phyloP scores from a whole-genome alignment of 768 basidiomycete genomes.

The Suillus plorans region DNA sequence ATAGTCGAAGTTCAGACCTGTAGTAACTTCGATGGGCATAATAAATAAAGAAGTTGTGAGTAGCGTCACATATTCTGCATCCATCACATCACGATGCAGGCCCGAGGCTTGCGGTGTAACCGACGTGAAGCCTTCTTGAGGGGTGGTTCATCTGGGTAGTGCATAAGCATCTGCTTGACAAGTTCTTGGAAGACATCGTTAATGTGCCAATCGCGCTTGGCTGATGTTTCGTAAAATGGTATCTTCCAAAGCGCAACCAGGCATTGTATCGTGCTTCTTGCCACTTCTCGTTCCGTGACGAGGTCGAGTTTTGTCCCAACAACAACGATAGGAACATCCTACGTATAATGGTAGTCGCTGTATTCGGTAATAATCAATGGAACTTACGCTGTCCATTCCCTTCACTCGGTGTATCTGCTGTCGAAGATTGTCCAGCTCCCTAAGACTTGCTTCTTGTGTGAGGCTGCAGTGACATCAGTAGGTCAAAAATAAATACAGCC shows the following conservation, averaged over 20 bases:
- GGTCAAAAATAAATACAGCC: neutral
- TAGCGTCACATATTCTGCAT: neutral
- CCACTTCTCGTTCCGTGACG: slow-evolving; percentile 77
- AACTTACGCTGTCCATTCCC: slow-evolving; percentile 59
- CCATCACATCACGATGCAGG: slow-evolving; percentile 38
- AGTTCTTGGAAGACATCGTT: slow-evolving; percentile 77
- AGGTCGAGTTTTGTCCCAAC: slow-evolving; percentile 88
- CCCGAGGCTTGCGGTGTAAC: slow-evolving; percentile 19
- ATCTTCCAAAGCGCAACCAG: slow-evolving; percentile 66
- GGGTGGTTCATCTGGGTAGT: slow-evolving; percentile 51
- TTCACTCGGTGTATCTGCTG: slow-evolving; percentile 83
- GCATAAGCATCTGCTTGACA: slow-evolving; percentile 67
- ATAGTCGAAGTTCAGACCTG: neutral
- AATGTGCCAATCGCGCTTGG: slow-evolving; percentile 81
- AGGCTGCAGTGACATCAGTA: slow-evolving; percentile 44
- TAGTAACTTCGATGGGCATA: neutral
- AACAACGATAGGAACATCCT: slow-evolving; percentile 78
- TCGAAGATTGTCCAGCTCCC: slow-evolving; percentile 76
- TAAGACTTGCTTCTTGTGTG: slow-evolving; percentile 77
- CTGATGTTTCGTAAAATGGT: slow-evolving; percentile 88
- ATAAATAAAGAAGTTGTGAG: neutral
- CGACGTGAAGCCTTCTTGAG: slow-evolving; percentile 32
- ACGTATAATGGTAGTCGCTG: neutral
- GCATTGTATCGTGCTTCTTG: slow-evolving; percentile 57
- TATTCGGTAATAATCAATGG: neutral